Evolutionary conservation across 441 rosid genomes (phyloP).

Genomic region (Geranium incanum): DNA sequence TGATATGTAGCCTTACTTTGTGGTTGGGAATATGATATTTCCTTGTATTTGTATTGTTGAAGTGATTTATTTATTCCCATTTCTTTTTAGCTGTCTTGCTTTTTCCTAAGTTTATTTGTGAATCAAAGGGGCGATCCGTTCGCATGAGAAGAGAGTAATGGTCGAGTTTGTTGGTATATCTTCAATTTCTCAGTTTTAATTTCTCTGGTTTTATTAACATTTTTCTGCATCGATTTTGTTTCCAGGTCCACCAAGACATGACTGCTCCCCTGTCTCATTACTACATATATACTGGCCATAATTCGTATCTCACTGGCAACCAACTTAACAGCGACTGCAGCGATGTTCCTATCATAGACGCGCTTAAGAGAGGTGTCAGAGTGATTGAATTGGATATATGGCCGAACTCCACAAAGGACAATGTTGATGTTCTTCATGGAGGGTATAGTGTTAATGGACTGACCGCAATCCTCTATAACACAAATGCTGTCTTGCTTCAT

Average conservation of each 20-base stretch:
- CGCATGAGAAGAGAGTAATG: background rate
- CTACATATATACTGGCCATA: conserved; percentile 76
- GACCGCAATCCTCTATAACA: background rate
- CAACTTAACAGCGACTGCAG: conserved; percentile 92
- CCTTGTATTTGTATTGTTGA: too few relatives aligned
- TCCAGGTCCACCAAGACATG: conserved; percentile 80
- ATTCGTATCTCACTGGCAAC: conserved; percentile 84
- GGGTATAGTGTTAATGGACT: conserved; percentile 38
- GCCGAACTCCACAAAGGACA: conserved; percentile 71
- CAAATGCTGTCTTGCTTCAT: background rate
- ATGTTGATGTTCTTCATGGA: conserved; percentile 80
- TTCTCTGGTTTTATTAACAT: too few relatives aligned
- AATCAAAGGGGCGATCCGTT: too few relatives aligned
- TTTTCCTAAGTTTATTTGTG: background rate
- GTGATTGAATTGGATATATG: conserved; percentile 86
- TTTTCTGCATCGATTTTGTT: background rate
- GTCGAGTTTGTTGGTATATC: background rate
- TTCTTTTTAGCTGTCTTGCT: background rate
- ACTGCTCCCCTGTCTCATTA: conserved; percentile 75
- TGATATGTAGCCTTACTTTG: too few relatives aligned
- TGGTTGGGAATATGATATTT: too few relatives aligned
- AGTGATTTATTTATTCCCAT: too few relatives aligned
- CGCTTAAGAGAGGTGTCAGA: conserved; percentile 67
- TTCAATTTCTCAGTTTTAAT: too few relatives aligned
- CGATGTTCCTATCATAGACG: conserved; percentile 63